These are phyloP conservation scores for Suhomyces panamericanus DNA, from an alignment of 1,139 yeast genomes.

Conservation along the genomic window DNA sequence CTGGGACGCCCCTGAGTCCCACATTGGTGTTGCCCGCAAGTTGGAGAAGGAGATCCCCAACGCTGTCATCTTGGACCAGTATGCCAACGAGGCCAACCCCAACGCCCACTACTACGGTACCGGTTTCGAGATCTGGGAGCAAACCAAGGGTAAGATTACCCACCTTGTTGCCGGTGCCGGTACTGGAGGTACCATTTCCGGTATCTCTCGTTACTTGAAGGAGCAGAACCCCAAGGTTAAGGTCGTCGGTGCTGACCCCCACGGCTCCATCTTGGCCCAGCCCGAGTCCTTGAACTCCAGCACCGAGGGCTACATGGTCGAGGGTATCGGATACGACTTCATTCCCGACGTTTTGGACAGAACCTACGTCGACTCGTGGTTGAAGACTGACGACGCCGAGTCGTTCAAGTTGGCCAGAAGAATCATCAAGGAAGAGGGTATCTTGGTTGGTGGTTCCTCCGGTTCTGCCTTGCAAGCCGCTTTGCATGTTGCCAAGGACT, in stretches of 20 bases:
- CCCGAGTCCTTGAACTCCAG: constrained; percentile 73
- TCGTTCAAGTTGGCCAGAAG: constrained; percentile 81
- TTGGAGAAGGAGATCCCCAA: constrained; percentile 84
- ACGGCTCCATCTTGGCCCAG: constrained; percentile 80
- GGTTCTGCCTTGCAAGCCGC: constrained; percentile 87
- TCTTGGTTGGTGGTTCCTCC: constrained; percentile 84
- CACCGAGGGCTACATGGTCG: constrained; percentile 70
- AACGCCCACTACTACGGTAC: constrained; percentile 84
- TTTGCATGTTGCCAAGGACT: constrained; percentile 64
- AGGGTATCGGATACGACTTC: constrained; percentile 91
- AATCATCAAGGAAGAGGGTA: constrained; percentile 82
- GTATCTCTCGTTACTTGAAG: constrained; percentile 76
- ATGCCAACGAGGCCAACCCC: constrained; percentile 77
- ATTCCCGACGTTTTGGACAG: constrained; percentile 80
- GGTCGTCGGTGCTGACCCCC: constrained; percentile 83
- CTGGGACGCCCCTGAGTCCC: constrained; percentile 91
- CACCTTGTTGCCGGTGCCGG: constrained; percentile 90
- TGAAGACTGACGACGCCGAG: constrained; percentile 82
- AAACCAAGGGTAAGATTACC: constrained; percentile 69
- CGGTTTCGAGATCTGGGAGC: constrained; percentile 85
- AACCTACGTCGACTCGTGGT: constrained; percentile 70
- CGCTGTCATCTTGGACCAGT: constrained; percentile 83
- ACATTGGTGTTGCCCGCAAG: constrained; percentile 83
- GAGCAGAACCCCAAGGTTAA: constrained; percentile 63
- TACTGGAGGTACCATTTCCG: constrained; percentile 83